Conservation (phyloP, 208 protist species). For the Herpetomonas tarakana region DNA sequence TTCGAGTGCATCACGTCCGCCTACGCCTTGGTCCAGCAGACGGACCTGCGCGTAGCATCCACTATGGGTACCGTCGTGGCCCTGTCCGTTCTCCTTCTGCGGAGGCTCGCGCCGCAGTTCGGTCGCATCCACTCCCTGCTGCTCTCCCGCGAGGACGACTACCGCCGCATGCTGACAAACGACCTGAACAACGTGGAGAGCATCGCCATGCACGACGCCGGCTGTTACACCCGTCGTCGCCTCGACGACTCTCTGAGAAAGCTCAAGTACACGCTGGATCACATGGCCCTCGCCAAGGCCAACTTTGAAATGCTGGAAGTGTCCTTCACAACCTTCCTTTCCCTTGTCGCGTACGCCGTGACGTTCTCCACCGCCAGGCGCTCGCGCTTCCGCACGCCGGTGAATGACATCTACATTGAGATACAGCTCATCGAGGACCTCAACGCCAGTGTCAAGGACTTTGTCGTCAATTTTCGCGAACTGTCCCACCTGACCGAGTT, state of each 20-base stretch:
- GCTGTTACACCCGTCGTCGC: conserved; percentile 44
- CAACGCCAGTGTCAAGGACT: conserved; percentile 77
- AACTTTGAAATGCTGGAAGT: conserved; percentile 75
- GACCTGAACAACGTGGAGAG: conserved; percentile 72
- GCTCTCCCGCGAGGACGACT: conserved; percentile 69
- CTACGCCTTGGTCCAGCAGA: conserved; percentile 54
- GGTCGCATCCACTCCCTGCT: conserved; percentile 72
- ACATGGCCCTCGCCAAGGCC: conserved; percentile 76
- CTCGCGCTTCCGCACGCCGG: conserved; percentile 29
- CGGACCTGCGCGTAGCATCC: conserved; percentile 36
- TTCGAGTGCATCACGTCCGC: conserved; percentile 61
- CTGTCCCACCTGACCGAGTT: conserved; percentile 82
- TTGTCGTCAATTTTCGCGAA: conserved; percentile 87
- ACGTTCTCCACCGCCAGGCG: conserved; percentile 42
- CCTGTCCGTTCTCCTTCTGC: conserved; percentile 51
- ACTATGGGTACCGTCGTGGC: conserved; percentile 49
- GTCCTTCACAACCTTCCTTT: conserved; percentile 58
- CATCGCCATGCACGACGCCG: conserved; percentile 79
- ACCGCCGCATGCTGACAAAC: conserved; percentile 75
- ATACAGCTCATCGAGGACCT: conserved; percentile 80
- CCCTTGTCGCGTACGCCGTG: conserved; percentile 49
- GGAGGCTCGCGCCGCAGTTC: conserved; percentile 59
- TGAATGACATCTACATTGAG: conserved; percentile 71
- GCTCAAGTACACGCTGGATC: conserved; percentile 66
- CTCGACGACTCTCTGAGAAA: conserved; percentile 55